phyloP scores from a whole-genome alignment of 73 alveolate genomes.

The Paramecium caudatum region DNA sequence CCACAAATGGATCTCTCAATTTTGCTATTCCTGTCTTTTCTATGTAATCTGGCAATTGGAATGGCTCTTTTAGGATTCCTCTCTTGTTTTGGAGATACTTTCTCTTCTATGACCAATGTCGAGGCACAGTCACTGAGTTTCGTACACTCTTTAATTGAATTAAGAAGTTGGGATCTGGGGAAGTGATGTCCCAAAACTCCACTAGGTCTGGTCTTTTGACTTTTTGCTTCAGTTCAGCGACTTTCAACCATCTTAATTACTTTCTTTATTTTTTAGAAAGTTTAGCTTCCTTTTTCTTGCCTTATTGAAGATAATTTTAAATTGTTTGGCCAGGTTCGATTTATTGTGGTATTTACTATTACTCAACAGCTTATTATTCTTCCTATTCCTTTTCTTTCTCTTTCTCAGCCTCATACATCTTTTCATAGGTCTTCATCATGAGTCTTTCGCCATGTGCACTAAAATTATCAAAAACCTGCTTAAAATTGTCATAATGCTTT shows the following conservation, averaged over 20 bases:
- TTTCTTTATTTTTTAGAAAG: constrained; percentile 74
- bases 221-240: constrained; percentile 85
- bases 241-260: constrained; percentile 75
- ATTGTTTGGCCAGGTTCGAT: constrained; percentile 36
- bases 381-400: constrained; percentile 58
- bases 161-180: constrained; percentile 96
- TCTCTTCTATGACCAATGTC: constrained; percentile 98
- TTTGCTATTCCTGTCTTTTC: constrained; percentile 98
- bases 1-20: constrained; percentile 94
- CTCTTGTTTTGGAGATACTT: constrained; percentile 96
- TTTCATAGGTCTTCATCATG: constrained; percentile 64
- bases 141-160: constrained; percentile 92
- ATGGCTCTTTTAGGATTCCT: constrained; percentile 94
- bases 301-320: constrained; percentile 52
- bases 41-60: constrained; percentile 96
- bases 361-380: constrained; percentile 37
- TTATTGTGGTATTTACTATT: constrained; percentile 19
- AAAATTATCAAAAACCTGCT: constrained; percentile 48
- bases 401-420: constrained; percentile 54
- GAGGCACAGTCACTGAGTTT: constrained; percentile 98
- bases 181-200: constrained; percentile 98
- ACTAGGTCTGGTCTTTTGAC: constrained; percentile 98
- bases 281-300: constrained; percentile 64
- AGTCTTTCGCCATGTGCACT: constrained; percentile 37
- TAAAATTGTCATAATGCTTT: constrained; percentile 49